phyloP scores from a whole-genome alignment of 345 rosid genomes.

The Isatis tinctoria region DNA sequence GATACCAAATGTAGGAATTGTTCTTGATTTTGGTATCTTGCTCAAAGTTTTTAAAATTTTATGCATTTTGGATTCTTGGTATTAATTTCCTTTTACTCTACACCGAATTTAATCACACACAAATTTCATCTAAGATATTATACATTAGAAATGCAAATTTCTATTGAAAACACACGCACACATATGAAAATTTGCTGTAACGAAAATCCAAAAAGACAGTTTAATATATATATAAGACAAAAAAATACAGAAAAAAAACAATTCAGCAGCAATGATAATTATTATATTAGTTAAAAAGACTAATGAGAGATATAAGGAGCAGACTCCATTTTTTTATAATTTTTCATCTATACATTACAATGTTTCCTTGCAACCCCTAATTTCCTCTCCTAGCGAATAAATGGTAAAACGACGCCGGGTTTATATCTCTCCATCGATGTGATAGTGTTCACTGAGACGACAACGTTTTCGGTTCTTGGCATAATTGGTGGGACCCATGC shows the following conservation, averaged over 20 bases:
- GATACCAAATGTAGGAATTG: no score
- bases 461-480: slow-evolving; percentile 7
- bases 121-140: background rate
- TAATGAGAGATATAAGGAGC: slow-evolving; percentile 17
- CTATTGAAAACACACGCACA: background rate
- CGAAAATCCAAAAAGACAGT: background rate
- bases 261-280: slow-evolving; percentile 13
- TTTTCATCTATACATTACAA: slow-evolving; percentile 10
- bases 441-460: slow-evolving; percentile 9
- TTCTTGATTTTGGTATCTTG: no score
- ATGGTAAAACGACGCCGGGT: slow-evolving; percentile 3
- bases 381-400: background rate
- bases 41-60: no score
- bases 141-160: background rate
- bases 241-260: background rate
- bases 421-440: background rate
- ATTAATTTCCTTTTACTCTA: background rate
- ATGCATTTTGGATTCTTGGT: no score
- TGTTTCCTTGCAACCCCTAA: slow-evolving; percentile 3
- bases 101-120: background rate
- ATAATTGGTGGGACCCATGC: background rate
- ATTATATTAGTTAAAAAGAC: background rate
- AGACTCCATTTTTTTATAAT: background rate
- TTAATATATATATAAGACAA: background rate
- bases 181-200: background rate